phyloP scores from a whole-genome alignment of 1,139 yeast species.

The Suhomyces panamericanus region DNA sequence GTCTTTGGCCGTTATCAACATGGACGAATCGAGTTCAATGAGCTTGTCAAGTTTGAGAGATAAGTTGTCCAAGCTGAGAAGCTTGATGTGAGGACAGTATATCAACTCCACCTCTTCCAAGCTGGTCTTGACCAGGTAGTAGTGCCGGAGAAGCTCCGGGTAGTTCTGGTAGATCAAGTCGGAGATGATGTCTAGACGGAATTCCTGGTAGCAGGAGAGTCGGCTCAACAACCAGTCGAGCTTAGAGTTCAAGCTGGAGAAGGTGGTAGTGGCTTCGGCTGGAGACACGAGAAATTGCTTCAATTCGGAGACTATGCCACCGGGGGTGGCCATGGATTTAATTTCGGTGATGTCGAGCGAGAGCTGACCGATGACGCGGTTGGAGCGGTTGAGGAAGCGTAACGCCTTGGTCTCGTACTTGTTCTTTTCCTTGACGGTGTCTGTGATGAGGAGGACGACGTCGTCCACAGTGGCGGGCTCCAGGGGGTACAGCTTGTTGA shows the following conservation, averaged over 20 bases:
- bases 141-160: constrained; percentile 18
- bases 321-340: background rate
- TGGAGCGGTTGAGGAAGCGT: constrained; percentile 30
- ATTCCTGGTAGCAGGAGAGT: constrained; percentile 12
- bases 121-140: constrained; percentile 11
- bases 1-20: constrained; percentile 2
- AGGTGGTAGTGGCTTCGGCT: background rate
- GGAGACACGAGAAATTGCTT: background rate
- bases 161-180: constrained; percentile 23
- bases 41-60: constrained; percentile 16
- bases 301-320: constrained; percentile 1
- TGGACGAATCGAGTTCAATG: constrained; percentile 11
- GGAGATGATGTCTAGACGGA: constrained; percentile 14
- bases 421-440: constrained; percentile 28
- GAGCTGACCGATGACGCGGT: constrained; percentile 15
- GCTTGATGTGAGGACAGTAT: constrained; percentile 21
- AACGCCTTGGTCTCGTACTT: constrained; percentile 35
- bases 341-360: constrained; percentile 7
- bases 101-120: constrained; percentile 14
- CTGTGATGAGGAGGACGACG: constrained; percentile 23
- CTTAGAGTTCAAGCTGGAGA: constrained; percentile 10
- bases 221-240: constrained; percentile 5
- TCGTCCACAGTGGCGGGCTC: constrained; percentile 15
- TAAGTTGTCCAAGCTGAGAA: constrained; percentile 16
- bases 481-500: constrained; percentile 7